Evolutionary conservation across 352 stramenopile species (phyloP), one percentile per base, ranked within the genome.

Genomic region (Pythium volutum): DNA sequence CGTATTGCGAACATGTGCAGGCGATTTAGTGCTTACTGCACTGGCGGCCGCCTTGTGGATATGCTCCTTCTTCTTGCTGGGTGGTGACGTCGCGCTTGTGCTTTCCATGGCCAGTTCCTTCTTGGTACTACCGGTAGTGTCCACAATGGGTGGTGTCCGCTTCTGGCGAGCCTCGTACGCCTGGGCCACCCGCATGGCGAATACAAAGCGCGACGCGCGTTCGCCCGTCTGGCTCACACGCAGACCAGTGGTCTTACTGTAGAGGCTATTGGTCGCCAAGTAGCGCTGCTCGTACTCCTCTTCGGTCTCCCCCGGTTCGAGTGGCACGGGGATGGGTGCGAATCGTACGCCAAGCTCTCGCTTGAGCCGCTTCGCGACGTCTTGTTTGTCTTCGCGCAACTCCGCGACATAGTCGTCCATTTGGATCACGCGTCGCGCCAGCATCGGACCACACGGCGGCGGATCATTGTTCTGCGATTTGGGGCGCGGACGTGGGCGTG

Each of bases 281-380:
- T n/a, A 62, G n/a, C 26, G 25, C 10, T 20, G 14, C 27, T 62
- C 55, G 31, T 54, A 62, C 42, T 18, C 10, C 4, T 27, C 31
- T 4, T 29, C 38, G 15, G n/a, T 45, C 14, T 62, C 42, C 9
- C 43, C 55, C 4, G 41, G 42, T 5, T 42, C 54, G 29, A 62
- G 45, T 16, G 55, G 55, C 31, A 54, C 42, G 27, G 45, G 20
- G 18, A 53, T 39, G 1, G 33, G 43, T 10, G 18, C 22, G 9
- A 22, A 15, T 22, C 27, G n/a, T 11, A 27, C 36, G 9, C 31
- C 36, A 12, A 55, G 26, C 18, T n/a, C 29, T 23, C 11, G 8
- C 22, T 18, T 29, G 20, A 49, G 22, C 22, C 43, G 43, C 43
- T 29, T 3, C 22, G 43, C 4, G 14, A 49, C 43, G 10, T 15